phyloP scores from a whole-genome alignment of 129 eudicot genomes.

The Flaveria sonorensis region DNA sequence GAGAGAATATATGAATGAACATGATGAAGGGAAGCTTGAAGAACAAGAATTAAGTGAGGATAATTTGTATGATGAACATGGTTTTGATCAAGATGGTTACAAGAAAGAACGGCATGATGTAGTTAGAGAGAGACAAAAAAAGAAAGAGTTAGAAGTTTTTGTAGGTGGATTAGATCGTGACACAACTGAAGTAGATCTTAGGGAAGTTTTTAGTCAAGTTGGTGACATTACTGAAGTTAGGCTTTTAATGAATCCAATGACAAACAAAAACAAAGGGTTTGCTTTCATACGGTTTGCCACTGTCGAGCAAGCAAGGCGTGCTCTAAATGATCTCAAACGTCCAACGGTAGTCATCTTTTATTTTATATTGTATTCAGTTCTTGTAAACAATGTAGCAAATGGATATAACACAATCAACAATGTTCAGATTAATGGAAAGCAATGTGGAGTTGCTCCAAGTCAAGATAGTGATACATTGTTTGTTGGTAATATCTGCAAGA shows the following conservation, averaged over 20 bases:
- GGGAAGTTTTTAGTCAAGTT: constrained; percentile 42
- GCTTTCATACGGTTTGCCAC: constrained; percentile 50
- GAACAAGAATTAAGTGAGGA: constrained; percentile 43
- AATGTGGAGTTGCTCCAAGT: constrained; percentile 58
- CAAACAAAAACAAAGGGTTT: constrained; percentile 47
- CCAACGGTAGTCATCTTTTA: constrained; percentile 37
- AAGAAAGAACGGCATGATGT: constrained; percentile 47
- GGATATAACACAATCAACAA: constrained; percentile 3
- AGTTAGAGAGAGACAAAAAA: constrained; percentile 46
- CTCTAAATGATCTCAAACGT: constrained; percentile 43
- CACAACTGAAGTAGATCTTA: constrained; percentile 45
- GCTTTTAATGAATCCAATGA: constrained; percentile 48
- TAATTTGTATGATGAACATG: constrained; percentile 40
- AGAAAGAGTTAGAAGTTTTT: constrained; percentile 48
- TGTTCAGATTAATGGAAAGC: constrained; percentile 48
- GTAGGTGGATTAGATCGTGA: constrained; percentile 53
- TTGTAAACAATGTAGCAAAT: not conserved
- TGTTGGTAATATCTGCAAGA: constrained; percentile 50
- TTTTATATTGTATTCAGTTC: not conserved
- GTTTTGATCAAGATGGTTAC: constrained; percentile 36
- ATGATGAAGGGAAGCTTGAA: constrained; percentile 29
- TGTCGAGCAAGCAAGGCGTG: constrained; percentile 45
- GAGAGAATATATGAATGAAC: constrained; percentile 32
- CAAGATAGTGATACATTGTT: constrained; percentile 53
- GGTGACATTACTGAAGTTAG: constrained; percentile 53